Percentiles rank a stretch among this genome's conserved stretches.
Evolutionary conservation across 176 grass and related monocot genomes (phyloP).

Genomic region (Pontederia paniculata): DNA sequence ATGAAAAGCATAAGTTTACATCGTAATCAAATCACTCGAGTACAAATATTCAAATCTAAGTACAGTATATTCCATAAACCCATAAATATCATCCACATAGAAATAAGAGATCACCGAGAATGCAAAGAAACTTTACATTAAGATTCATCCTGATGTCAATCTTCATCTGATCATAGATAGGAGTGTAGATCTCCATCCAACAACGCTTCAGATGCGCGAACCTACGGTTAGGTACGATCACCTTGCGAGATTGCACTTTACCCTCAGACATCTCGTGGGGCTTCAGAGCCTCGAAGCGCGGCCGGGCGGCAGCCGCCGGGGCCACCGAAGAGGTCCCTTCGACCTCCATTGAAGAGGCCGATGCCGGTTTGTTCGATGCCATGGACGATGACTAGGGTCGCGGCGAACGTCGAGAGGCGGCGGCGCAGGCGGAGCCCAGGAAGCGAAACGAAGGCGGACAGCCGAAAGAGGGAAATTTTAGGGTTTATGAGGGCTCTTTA

Average conservation of each 20-base stretch:
- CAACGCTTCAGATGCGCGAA: conserved; percentile 43
- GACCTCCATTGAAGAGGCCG: background rate
- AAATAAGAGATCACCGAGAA: no score
- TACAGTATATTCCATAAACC: background rate
- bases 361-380: background rate
- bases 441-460: no score
- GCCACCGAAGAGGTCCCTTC: background rate
- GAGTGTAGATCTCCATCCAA: conserved; percentile 73
- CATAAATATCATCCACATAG: background rate
- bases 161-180: conserved; percentile 68
- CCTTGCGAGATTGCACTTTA: conserved; percentile 50
- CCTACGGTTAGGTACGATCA: conserved; percentile 38
- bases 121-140: conserved; percentile 34
- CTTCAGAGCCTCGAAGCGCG: conserved; percentile 44
- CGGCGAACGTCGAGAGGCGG: no score
- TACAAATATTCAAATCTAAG: no score
- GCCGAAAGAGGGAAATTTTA: no score
- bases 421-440: no score
- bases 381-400: background rate
- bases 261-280: conserved; percentile 66
- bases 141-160: conserved; percentile 90
- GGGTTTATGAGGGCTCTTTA: no score
- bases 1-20: no score
- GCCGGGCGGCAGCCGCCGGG: background rate
- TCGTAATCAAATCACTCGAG: no score